A percentile compares a stretch with the other conserved stretches of the same genome.
Evolutionary conservation across 768 basidiomycete species (phyloP).

Genomic region (Cytidiella melzeri): DNA sequence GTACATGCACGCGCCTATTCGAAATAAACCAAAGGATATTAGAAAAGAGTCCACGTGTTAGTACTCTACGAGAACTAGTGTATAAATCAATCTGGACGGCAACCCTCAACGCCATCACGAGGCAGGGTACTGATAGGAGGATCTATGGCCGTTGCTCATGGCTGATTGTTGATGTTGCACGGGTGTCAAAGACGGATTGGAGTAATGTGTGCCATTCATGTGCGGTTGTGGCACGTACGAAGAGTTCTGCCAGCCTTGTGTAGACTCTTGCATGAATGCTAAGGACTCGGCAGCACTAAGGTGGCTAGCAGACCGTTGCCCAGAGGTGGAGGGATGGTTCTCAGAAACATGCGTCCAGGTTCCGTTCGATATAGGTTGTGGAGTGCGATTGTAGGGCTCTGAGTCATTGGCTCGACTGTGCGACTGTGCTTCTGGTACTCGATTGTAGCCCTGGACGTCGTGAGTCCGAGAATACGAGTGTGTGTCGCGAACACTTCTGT

Average conservation of each 20-base stretch:
- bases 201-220: not conserved
- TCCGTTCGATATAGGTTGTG: not conserved
- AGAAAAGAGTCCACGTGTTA: not conserved
- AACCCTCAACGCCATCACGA: not conserved
- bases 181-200: not conserved
- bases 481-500: not conserved
- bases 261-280: conserved; percentile 9
- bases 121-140: not conserved
- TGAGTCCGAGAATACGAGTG: not conserved
- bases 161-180: not conserved
- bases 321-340: not conserved
- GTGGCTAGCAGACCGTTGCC: conserved; percentile 3
- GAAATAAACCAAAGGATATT: not conserved
- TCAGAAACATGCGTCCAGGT: not conserved
- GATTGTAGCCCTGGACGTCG: not conserved
- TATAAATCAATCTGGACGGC: not conserved
- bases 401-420: not conserved
- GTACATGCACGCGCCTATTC: too few species aligned
- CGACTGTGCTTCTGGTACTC: not conserved
- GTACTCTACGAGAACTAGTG: not conserved
- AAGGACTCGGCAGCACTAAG: conserved; percentile 12
- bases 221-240: not conserved
- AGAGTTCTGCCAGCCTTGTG: not conserved
- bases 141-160: not conserved
- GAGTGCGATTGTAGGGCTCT: not conserved